Evolutionary conservation across 2,329 filamentous ascomycete species (phyloP).

Genomic region (Delphinella strobiligena): DNA sequence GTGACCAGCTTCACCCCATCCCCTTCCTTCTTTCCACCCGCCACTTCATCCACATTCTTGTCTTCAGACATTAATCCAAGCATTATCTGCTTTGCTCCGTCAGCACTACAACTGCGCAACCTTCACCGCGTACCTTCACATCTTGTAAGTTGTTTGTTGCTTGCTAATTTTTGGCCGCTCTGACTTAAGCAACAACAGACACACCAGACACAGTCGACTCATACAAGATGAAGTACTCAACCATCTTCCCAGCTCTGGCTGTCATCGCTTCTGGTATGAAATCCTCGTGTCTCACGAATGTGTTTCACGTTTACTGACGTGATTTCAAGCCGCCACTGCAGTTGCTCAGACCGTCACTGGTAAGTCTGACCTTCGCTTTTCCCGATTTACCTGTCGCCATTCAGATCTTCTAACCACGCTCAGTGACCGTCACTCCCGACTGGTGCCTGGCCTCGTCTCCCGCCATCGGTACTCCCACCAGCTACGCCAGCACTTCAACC

Average conservation of each 20-base stretch:
- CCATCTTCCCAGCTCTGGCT: constrained; percentile 5
- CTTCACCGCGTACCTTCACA: too few species aligned
- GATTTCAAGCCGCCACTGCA: not conserved
- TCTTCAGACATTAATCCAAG: not conserved
- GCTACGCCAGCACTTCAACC: not conserved
- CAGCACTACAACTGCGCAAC: too few species aligned
- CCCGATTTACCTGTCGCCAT: too few species aligned
- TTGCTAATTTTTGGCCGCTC: too few species aligned
- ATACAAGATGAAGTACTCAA: constrained; percentile 8
- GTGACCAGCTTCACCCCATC: not conserved
- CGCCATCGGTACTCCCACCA: not conserved
- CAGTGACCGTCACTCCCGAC: constrained; percentile 5
- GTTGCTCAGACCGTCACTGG: not conserved
- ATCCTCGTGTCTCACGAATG: not conserved
- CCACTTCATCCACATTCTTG: not conserved
- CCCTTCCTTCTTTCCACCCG: not conserved
- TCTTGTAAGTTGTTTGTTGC: too few species aligned
- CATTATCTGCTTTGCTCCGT: too few species aligned
- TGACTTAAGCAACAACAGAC: too few species aligned
- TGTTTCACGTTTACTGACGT: not conserved
- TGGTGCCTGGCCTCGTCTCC: not conserved
- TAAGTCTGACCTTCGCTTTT: not conserved
- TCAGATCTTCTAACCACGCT: constrained; percentile 1
- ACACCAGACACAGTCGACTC: not conserved
- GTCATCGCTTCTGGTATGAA: constrained; percentile 4